Evolutionary conservation across 2,329 filamentous ascomycete species (phyloP).

Genomic region (Arthrobotrys iridis): DNA sequence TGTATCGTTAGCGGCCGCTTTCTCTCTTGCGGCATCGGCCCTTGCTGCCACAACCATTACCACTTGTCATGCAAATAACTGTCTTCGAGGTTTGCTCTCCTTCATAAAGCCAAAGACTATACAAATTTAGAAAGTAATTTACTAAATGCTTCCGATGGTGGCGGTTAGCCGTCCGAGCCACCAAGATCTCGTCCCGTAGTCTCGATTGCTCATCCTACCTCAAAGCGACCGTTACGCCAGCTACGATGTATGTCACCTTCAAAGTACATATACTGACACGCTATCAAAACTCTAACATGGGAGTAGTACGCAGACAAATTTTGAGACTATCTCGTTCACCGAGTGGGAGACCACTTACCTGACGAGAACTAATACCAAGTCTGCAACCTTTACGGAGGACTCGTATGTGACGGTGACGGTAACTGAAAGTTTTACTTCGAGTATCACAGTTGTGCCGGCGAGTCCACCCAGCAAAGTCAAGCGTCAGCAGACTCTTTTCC

Average conservation of each 20-base stretch:
- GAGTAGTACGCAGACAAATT: background rate
- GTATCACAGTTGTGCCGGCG: background rate
- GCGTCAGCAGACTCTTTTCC: constrained; percentile 1
- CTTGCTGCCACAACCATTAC: too few species aligned
- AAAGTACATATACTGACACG: background rate
- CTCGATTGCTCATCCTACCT: constrained; percentile 21
- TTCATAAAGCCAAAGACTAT: background rate
- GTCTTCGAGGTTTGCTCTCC: constrained; percentile 5
- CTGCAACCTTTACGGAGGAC: background rate
- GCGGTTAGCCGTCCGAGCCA: background rate
- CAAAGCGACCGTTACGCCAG: constrained; percentile 11
- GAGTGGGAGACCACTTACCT: background rate
- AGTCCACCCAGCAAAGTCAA: background rate
- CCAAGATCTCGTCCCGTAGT: background rate
- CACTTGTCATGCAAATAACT: constrained; percentile 9
- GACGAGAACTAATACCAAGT: background rate
- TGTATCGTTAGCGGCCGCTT: too few species aligned
- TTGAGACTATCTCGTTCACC: background rate
- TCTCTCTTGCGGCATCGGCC: too few species aligned
- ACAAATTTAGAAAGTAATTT: background rate
- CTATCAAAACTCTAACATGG: background rate
- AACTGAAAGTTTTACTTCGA: background rate
- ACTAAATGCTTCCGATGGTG: background rate
- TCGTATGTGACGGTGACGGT: background rate
- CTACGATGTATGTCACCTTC: background rate